These are phyloP conservation scores for Flammula alnicola DNA, from an alignment of 1,284 basidiomycete genomes.

Conservation along the genomic window DNA sequence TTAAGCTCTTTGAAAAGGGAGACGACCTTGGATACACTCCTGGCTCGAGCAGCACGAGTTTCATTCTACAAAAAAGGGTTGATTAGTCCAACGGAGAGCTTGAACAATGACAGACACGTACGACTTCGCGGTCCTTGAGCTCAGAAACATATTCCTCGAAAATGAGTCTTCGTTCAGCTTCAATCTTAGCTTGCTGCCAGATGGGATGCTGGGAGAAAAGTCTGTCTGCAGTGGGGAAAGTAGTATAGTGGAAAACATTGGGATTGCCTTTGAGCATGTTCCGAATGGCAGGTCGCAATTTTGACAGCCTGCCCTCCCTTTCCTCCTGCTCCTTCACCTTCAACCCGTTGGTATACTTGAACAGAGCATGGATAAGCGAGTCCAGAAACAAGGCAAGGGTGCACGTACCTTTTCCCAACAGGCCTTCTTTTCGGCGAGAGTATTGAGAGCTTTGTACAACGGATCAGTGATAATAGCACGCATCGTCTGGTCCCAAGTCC, in stretches of 20 bases:
- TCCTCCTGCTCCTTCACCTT: conserved; percentile 80
- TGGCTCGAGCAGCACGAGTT: conserved; percentile 70
- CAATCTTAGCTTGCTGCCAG: conserved; percentile 85
- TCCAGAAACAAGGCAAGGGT: not conserved
- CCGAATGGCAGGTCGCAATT: conserved; percentile 81
- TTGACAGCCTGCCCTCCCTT: conserved; percentile 77
- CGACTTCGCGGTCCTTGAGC: conserved; percentile 85
- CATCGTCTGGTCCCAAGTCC: conserved; percentile 99
- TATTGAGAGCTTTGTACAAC: conserved; percentile 92
- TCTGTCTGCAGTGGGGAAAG: conserved; percentile 84
- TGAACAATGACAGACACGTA: conserved; percentile 45
- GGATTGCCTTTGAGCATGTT: conserved; percentile 86
- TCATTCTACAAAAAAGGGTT: conserved; percentile 59
- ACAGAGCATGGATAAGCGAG: conserved; percentile 17
- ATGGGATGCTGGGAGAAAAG: conserved; percentile 84
- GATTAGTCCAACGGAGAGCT: not conserved
- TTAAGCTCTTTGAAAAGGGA: conserved; percentile 81
- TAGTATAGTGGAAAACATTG: conserved; percentile 87
- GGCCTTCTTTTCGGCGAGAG: conserved; percentile 92
- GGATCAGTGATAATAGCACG: conserved; percentile 98
- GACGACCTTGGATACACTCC: conserved; percentile 80
- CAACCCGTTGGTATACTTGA: conserved; percentile 75
- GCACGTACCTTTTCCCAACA: conserved; percentile 85
- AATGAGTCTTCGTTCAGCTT: conserved; percentile 82
- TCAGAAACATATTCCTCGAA: conserved; percentile 90